These are phyloP conservation scores for Collybiopsis luxurians DNA, from an alignment of 768 basidiomycete genomes.

Conservation along the genomic window DNA sequence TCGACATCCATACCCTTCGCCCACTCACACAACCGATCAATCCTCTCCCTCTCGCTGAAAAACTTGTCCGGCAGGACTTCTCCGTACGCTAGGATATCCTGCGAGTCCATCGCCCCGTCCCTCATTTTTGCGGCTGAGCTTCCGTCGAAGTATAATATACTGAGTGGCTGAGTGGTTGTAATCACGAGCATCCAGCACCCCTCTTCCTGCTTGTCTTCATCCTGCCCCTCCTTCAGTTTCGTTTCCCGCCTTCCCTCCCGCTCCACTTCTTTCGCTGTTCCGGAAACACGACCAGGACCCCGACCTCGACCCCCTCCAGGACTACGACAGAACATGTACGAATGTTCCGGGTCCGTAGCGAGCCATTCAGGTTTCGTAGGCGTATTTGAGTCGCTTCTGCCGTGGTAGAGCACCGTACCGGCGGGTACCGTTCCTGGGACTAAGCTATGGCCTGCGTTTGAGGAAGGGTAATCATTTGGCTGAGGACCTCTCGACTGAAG, in stretches of 20 bases:
- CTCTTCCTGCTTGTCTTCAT: constrained; percentile 13
- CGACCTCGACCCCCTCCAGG: no score
- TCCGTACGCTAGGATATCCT: constrained; percentile 48
- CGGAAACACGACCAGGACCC: no score
- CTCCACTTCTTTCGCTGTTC: no score
- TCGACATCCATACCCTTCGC: constrained; percentile 38
- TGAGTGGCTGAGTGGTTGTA: constrained; percentile 34
- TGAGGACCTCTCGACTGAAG: no score
- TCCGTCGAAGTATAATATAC: constrained; percentile 52
- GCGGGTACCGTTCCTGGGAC: constrained; percentile 15
- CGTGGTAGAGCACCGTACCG: constrained; percentile 20
- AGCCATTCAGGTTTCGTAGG: constrained; percentile 18
- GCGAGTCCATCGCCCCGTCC: constrained; percentile 41
- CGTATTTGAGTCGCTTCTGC: constrained; percentile 9
- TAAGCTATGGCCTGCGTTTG: constrained; percentile 16
- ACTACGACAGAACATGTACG: constrained; percentile 35
- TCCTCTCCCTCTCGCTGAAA: constrained; percentile 29
- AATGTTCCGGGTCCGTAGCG: constrained; percentile 20
- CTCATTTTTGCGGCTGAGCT: constrained; percentile 42
- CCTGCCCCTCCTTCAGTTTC: no score
- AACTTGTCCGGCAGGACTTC: constrained; percentile 15
- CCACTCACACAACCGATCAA: constrained; percentile 40
- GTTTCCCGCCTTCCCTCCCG: no score
- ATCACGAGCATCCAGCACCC: constrained; percentile 36
- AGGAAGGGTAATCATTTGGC: background rate